phyloP scores from a whole-genome alignment of 129 eudicot species.

The carrot (Daucus carota) region DNA sequence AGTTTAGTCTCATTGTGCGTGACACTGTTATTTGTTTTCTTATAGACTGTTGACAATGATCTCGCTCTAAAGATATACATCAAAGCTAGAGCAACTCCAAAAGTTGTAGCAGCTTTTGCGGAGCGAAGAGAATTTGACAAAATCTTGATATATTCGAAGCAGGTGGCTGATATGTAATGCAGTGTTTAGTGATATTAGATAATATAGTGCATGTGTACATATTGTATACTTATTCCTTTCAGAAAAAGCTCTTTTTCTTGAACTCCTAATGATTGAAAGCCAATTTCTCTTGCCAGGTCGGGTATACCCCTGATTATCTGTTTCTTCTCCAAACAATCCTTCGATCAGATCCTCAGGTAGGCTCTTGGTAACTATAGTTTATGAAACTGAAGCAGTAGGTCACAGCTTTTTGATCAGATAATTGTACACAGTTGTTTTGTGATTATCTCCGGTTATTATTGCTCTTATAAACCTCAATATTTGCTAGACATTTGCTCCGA shows the following conservation, averaged over 20 bases:
- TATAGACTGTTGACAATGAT: conserved; percentile 93
- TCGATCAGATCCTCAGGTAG: conserved; percentile 93
- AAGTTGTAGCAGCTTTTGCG: conserved; percentile 98
- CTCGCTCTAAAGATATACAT: conserved; percentile 87
- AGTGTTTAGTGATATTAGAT: not conserved
- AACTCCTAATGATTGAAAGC: not conserved
- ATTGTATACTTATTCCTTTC: not conserved
- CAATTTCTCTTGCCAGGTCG: conserved; percentile 55
- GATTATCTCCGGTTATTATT: not conserved
- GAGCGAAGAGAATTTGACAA: conserved; percentile 97
- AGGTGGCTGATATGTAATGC: conserved; percentile 40
- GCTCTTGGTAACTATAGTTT: conserved; percentile 31
- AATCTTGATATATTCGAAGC: conserved; percentile 91
- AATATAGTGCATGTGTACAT: not conserved
- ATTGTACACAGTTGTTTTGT: not conserved
- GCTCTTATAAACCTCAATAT: not conserved
- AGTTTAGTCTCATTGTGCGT: not conserved
- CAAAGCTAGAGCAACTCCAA: conserved; percentile 99
- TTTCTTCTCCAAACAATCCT: conserved; percentile 98
- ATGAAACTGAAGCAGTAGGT: not conserved
- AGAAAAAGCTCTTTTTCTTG: not conserved
- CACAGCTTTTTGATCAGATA: not conserved
- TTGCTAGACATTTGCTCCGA: not conserved
- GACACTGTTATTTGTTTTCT: not conserved
- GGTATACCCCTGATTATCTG: conserved; percentile 96